Conservation (phyloP, 305 asterid species). For the Vinca major region DNA sequence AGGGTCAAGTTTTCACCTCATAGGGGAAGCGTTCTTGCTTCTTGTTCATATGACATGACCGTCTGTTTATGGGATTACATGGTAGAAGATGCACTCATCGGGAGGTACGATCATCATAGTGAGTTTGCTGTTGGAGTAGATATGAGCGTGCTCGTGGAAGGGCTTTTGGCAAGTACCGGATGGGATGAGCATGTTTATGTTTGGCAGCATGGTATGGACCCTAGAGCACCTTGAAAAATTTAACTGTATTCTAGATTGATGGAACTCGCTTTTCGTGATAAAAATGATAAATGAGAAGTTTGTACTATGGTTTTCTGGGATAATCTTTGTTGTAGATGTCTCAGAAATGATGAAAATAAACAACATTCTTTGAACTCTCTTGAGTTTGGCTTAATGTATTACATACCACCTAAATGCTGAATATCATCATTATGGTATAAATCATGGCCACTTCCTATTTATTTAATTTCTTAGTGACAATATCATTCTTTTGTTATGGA, state of each 20-base stretch:
- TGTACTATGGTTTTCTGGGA: background rate
- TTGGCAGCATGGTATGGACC: slow-evolving; percentile 95
- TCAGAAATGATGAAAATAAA: no score
- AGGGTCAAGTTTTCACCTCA: slow-evolving; percentile 94
- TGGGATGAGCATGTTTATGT: slow-evolving; percentile 97
- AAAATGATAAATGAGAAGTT: background rate
- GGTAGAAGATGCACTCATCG: slow-evolving; percentile 87
- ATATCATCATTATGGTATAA: no score
- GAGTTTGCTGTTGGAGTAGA: slow-evolving; percentile 94
- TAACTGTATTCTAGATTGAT: background rate
- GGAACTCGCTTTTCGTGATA: background rate
- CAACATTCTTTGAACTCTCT: no score
- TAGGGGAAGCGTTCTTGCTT: slow-evolving; percentile 56
- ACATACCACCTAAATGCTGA: no score
- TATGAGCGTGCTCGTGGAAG: slow-evolving; percentile 91
- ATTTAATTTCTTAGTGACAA: no score
- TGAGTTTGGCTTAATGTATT: no score
- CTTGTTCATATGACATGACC: slow-evolving; percentile 92
- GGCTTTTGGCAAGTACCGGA: slow-evolving; percentile 92
- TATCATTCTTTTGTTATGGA: no score
- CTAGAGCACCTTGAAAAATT: slow-evolving; percentile 62
- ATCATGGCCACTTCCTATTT: no score
- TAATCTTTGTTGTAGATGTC: no score
- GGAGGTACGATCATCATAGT: slow-evolving; percentile 87
- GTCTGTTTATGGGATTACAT: slow-evolving; percentile 96